phyloP scores from a whole-genome alignment of 1,139 yeast genomes.

The Kodamaea sp. region DNA sequence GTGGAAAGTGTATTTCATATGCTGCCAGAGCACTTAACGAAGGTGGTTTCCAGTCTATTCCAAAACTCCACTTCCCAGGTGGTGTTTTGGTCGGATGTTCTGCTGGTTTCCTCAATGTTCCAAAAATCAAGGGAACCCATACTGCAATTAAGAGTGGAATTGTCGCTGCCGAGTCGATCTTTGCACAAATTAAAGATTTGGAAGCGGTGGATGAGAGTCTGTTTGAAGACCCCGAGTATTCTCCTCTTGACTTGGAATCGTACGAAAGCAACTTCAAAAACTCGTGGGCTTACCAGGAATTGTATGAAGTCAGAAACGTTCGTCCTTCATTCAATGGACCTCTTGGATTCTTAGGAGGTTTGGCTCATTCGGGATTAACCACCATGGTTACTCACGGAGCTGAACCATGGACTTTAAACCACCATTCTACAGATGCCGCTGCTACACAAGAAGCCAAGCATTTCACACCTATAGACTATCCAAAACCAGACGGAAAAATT shows the following conservation, averaged over 20 bases:
- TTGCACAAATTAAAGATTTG: constrained; percentile 50
- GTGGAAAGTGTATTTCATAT: constrained; percentile 90
- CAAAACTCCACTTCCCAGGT: constrained; percentile 89
- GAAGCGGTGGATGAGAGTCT: constrained; percentile 53
- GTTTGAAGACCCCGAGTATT: constrained; percentile 35
- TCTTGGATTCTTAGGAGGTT: constrained; percentile 75
- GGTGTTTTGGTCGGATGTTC: constrained; percentile 92
- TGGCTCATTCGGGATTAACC: constrained; percentile 82
- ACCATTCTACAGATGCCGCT: constrained; percentile 69
- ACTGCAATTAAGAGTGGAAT: constrained; percentile 96
- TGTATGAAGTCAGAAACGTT: constrained; percentile 79
- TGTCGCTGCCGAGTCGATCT: constrained; percentile 87
- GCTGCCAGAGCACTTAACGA: constrained; percentile 96
- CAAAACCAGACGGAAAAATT: constrained; percentile 89
- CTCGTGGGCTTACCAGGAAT: constrained; percentile 87
- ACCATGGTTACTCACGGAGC: constrained; percentile 75
- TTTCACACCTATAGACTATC: constrained; percentile 75
- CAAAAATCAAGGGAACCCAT: constrained; percentile 97
- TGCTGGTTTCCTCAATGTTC: constrained; percentile 96
- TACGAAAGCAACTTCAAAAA: constrained; percentile 66
- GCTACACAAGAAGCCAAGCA: constrained; percentile 67
- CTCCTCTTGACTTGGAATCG: constrained; percentile 50
- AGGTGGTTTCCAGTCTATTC: constrained; percentile 93
- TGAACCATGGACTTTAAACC: constrained; percentile 86
- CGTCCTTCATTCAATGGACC: constrained; percentile 84